Percentiles rank a stretch among this genome's conserved stretches.
These are phyloP conservation scores for Pelargonium citronellum DNA, from an alignment of 441 rosid species.

Conservation along the genomic window DNA sequence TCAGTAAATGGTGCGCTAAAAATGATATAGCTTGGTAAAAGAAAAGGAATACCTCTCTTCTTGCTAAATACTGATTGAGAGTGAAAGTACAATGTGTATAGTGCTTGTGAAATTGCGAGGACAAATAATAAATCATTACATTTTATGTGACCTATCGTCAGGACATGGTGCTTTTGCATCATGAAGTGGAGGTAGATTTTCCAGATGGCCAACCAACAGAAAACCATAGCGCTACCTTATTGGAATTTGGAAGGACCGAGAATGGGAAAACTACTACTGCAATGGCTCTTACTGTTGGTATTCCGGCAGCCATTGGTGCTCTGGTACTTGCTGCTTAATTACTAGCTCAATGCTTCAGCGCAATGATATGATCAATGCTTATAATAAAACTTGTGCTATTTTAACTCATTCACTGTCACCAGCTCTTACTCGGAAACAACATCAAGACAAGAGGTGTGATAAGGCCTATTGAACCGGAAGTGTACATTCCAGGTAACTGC, in stretches of 20 bases:
- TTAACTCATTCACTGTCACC: constrained; percentile 15
- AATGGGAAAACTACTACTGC: constrained; percentile 62
- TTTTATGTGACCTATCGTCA: constrained; percentile 25
- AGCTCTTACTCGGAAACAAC: constrained; percentile 74
- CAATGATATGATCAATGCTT: not conserved
- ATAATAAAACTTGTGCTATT: constrained; percentile 3
- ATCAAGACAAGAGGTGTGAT: constrained; percentile 71
- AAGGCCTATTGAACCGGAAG: constrained; percentile 80
- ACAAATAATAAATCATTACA: not conserved
- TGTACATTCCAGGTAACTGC: constrained; percentile 67
- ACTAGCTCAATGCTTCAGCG: not conserved
- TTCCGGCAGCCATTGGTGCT: constrained; percentile 83
- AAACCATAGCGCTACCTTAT: constrained; percentile 57
- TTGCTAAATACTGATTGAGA: too few relatives aligned
- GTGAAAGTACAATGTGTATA: too few relatives aligned
- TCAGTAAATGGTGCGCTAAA: not conserved
- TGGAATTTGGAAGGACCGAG: constrained; percentile 64
- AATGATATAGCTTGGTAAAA: too few relatives aligned
- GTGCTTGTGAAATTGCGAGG: not conserved
- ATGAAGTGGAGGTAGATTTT: constrained; percentile 74
- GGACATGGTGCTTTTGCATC: constrained; percentile 97
- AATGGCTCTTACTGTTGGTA: constrained; percentile 89
- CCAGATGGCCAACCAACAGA: constrained; percentile 48
- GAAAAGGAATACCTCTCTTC: too few relatives aligned
- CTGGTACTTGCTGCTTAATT: constrained; percentile 40